These are phyloP conservation scores for Lecanicillium sp. DNA, from an alignment of 2,329 filamentous ascomycete species.

Conservation along the genomic window DNA sequence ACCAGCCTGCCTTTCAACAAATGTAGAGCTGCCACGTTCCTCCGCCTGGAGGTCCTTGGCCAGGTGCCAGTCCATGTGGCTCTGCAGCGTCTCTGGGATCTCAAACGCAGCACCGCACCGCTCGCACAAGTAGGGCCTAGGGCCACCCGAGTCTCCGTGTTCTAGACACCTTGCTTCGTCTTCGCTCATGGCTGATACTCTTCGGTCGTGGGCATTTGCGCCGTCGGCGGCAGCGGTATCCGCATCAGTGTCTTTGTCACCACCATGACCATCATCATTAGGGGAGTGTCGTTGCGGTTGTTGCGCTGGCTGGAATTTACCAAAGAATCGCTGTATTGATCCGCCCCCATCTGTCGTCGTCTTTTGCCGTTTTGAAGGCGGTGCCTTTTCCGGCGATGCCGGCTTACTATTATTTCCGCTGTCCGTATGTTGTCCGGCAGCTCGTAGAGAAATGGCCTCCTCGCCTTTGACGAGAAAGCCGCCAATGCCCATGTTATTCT, in stretches of 20 bases:
- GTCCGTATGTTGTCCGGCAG: constrained; percentile 12
- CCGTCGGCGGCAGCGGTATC: constrained; percentile 13
- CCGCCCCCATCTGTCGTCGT: constrained; percentile 32
- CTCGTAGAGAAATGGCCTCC: constrained; percentile 40
- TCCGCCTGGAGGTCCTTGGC: constrained; percentile 73
- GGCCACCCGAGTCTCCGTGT: not conserved
- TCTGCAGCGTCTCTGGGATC: constrained; percentile 51
- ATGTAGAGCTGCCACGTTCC: constrained; percentile 44
- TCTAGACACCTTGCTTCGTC: not conserved
- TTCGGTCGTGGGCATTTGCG: too few species aligned
- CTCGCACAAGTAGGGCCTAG: constrained; percentile 41
- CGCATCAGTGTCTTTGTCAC: constrained; percentile 11
- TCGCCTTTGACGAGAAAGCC: constrained; percentile 75
- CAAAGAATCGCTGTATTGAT: constrained; percentile 50
- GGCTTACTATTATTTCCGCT: constrained; percentile 5
- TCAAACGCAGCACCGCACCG: constrained; percentile 59
- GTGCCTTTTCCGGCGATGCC: constrained; percentile 13
- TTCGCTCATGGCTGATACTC: constrained; percentile 25
- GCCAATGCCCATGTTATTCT: constrained; percentile 78
- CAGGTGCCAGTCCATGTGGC: constrained; percentile 91
- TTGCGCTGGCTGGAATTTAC: constrained; percentile 22
- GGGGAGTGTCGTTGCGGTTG: too few species aligned
- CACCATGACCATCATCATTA: not conserved
- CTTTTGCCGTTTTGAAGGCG: constrained; percentile 21
- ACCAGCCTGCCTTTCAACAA: constrained; percentile 30